Evolutionary conservation across 306 rosid species (phyloP), one percentile per base, ranked within the genome.

Genomic region (Dicorynia guianensis): DNA sequence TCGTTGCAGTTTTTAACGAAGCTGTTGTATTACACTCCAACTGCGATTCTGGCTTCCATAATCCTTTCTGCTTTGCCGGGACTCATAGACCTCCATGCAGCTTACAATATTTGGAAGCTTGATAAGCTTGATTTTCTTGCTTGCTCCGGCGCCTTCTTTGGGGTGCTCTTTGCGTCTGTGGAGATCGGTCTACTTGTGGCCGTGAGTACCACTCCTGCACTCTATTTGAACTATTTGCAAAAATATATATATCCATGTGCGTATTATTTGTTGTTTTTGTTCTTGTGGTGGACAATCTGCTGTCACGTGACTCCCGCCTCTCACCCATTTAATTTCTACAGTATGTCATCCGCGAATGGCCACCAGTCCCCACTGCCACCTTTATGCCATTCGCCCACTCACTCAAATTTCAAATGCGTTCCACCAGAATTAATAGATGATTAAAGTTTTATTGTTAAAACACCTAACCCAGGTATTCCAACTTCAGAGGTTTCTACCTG

Each of bases 51-150:
- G 14, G 91, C 96, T 35, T 90, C 98, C 7, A 80, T 91, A 1
- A 88, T 93, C 59, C 85, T 93, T 7, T 89, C 97, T 5, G 97
- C 98, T 11, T 90, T 91, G 6, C 92, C 96, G 0, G 98, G 98
- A 62, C 93, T 93, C 67, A 72, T 91, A 10, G 81, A 91, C 70
- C 8, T 86, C 6, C 52, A 5, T 15, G 83, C 87, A 89, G 89
- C 90, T 20, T 67, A 73, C 68, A 86, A 79, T 12, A 87, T 93
- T 11, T 93, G 97, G 97, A 93, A 91, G 69, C 70, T 91, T 53
- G 98, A 93, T 35, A 91, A 85, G 86, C 77, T 88, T 0, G 97
- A 93, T 65, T 93, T 91, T 84, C 82, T 93, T 8, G 93, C 93
- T 39, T 85, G 88, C 67, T n/a, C 63, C 12, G 87, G 84, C 4